Conservation (phyloP, 164 flowering plant genomes). For the Buxus sempervirens region DNA sequence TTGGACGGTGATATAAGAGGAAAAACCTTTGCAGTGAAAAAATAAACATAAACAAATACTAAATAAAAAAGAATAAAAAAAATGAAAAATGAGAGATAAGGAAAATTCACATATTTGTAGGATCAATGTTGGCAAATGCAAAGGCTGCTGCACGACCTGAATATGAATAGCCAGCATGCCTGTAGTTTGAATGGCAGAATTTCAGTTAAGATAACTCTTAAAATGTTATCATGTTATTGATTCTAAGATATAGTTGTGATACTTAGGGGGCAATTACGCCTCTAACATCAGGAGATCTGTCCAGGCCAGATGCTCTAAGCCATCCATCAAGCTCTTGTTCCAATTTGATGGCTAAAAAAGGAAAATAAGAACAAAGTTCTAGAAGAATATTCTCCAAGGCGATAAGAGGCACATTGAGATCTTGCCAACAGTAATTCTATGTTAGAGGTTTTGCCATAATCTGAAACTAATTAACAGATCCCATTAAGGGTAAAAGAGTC, state of each 20-base stretch:
- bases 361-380: background rate
- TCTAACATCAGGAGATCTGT: slow-evolving; percentile 79
- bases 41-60: background rate
- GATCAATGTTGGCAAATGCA: slow-evolving; percentile 94
- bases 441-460: too few species aligned
- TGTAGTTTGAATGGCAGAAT: slow-evolving; percentile 26
- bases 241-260: background rate
- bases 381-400: too few species aligned
- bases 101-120: slow-evolving; percentile 61
- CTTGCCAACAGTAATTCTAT: too few species aligned
- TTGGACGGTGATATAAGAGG: too few species aligned
- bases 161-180: slow-evolving; percentile 98
- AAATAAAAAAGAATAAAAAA: background rate
- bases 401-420: too few species aligned
- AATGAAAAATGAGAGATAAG: background rate
- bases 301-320: slow-evolving; percentile 63
- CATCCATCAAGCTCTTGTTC: slow-evolving; percentile 82
- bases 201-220: slow-evolving; percentile 6
- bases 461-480: too few species aligned
- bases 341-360: slow-evolving; percentile 53
- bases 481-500: too few species aligned
- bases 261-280: slow-evolving; percentile 99
- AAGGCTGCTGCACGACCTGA: slow-evolving; percentile 97
- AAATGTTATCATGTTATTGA: background rate
- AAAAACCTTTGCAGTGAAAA: too few species aligned